These are phyloP conservation scores for Psilocybe cyanescens DNA, from an alignment of 768 basidiomycete genomes.

Conservation along the genomic window DNA sequence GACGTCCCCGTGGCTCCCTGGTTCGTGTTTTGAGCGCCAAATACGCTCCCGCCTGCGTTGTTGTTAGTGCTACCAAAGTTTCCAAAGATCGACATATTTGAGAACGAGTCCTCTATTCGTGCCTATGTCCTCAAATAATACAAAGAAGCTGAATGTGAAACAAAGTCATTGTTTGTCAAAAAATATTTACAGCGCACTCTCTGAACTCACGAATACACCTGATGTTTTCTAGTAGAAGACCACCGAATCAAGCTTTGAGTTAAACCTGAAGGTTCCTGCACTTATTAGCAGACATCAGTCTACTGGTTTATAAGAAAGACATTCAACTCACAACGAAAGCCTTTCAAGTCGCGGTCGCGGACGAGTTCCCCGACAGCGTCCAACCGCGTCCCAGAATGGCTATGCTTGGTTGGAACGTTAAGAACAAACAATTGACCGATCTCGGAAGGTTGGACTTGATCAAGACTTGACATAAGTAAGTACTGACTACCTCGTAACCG, in stretches of 20 bases:
- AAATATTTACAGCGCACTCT: too few relatives aligned
- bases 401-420: background rate
- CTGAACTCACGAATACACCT: too few relatives aligned
- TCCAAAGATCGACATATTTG: conserved; percentile 30
- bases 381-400: background rate
- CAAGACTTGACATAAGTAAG: too few relatives aligned
- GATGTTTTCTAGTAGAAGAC: too few relatives aligned
- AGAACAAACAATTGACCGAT: background rate
- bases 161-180: background rate
- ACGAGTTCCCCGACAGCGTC: background rate
- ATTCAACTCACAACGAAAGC: background rate
- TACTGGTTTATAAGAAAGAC: too few relatives aligned
- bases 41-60: conserved; percentile 24
- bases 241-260: too few relatives aligned
- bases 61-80: conserved; percentile 21
- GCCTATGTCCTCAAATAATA: background rate
- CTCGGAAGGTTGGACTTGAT: too few relatives aligned
- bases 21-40: conserved; percentile 20
- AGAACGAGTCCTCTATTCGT: background rate
- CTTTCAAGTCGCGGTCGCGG: background rate
- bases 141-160: background rate
- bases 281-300: too few relatives aligned
- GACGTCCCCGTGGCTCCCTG: conserved; percentile 15
- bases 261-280: too few relatives aligned
- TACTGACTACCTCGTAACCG: too few relatives aligned